A percentile compares a stretch with the other conserved stretches of the same genome.
Evolutionary conservation across 352 stramenopile species (phyloP).

Genomic region (Phytophthora vignae): DNA sequence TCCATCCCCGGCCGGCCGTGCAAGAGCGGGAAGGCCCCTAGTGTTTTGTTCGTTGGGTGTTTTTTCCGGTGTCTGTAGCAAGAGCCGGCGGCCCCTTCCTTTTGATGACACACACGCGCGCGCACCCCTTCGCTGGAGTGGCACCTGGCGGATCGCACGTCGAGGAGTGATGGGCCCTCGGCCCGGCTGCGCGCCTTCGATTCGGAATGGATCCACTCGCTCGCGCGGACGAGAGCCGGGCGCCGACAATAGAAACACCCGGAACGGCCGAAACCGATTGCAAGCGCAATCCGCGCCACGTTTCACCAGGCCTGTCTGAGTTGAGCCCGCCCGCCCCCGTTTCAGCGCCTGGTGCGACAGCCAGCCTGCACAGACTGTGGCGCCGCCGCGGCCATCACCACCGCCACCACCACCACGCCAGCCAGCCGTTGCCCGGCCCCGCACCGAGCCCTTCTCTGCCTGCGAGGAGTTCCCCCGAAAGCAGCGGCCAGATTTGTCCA

Average conservation of each 20-base stretch:
- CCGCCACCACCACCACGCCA: neutral
- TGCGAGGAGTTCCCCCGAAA: slow-evolving; percentile 14
- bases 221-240: slow-evolving; percentile 29
- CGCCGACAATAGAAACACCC: slow-evolving; percentile 29
- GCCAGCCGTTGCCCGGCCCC: slow-evolving; percentile 18
- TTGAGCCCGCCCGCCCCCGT: slow-evolving; percentile 15
- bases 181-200: slow-evolving; percentile 26
- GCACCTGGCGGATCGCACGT: slow-evolving; percentile 10
- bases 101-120: slow-evolving; percentile 14
- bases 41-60: too few relatives aligned
- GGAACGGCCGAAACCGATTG: slow-evolving; percentile 6
- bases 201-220: slow-evolving; percentile 22
- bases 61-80: too few relatives aligned
- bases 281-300: slow-evolving; percentile 13
- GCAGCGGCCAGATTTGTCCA: slow-evolving; percentile 31
- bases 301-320: slow-evolving; percentile 28
- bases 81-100: slow-evolving; percentile 6
- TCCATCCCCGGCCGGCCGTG: too few relatives aligned
- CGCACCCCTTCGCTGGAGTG: slow-evolving; percentile 19
- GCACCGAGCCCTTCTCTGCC: slow-evolving; percentile 28
- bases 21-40: too few relatives aligned
- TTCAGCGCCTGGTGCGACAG: slow-evolving; percentile 27
- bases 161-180: slow-evolving; percentile 6
- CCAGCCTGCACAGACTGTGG: neutral
- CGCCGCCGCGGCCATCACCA: neutral